A percentile compares a stretch with the other conserved stretches of the same genome.
phyloP scores from a whole-genome alignment of 2,329 filamentous ascomycete species.

The Huntiella moniliformis region DNA sequence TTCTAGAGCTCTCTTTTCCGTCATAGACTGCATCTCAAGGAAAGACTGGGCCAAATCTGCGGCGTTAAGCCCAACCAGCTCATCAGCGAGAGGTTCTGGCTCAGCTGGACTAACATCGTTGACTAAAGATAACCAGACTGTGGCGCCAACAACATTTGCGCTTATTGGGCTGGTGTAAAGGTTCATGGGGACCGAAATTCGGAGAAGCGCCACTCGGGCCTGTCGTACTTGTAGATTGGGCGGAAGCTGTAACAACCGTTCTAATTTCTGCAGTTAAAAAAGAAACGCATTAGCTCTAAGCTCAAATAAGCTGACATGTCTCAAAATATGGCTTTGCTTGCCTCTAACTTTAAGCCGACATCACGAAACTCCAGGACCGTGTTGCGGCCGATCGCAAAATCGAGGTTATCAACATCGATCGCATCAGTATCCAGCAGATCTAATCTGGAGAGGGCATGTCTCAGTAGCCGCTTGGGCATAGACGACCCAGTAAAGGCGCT shows the following conservation, averaged over 20 bases:
- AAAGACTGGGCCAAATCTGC: slow-evolving; percentile 63
- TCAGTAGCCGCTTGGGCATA: slow-evolving; percentile 76
- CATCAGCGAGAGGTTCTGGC: not conserved
- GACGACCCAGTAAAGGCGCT: slow-evolving; percentile 45
- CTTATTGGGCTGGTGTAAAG: slow-evolving; percentile 70
- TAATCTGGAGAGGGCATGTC: slow-evolving; percentile 65
- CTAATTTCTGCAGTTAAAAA: slow-evolving; percentile 48
- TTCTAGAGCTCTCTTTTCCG: slow-evolving; percentile 49
- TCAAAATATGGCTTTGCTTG: slow-evolving; percentile 21
- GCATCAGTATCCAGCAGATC: slow-evolving; percentile 78
- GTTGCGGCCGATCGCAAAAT: slow-evolving; percentile 63
- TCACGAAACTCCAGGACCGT: slow-evolving; percentile 74
- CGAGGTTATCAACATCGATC: slow-evolving; percentile 68
- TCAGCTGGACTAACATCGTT: not conserved
- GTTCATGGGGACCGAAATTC: slow-evolving; percentile 71
- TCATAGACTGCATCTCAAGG: slow-evolving; percentile 47
- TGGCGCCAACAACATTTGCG: slow-evolving; percentile 64
- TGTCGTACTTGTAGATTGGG: slow-evolving; percentile 49
- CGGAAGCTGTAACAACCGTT: slow-evolving; percentile 56
- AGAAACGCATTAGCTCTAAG: not conserved
- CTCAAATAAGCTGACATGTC: not conserved
- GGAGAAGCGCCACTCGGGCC: slow-evolving; percentile 57
- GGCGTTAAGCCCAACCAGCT: slow-evolving; percentile 39
- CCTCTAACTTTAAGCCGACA: slow-evolving; percentile 63
- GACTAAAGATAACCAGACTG: slow-evolving; percentile 44